phyloP scores from a whole-genome alignment of 331 rosid genomes.

The Arachis monticola region DNA sequence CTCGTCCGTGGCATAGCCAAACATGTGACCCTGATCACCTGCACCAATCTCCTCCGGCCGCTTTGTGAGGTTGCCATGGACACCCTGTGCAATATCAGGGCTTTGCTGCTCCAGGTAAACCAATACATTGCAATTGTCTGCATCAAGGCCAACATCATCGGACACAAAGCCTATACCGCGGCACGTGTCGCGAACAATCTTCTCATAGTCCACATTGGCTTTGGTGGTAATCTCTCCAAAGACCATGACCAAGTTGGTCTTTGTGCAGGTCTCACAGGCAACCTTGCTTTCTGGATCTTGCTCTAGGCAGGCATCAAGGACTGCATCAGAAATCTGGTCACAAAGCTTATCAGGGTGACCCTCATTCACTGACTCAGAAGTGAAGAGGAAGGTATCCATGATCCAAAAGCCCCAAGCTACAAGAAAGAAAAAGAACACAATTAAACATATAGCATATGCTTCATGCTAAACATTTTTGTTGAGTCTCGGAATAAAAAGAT shows the following conservation, averaged over 20 bases:
- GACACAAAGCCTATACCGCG: conserved; percentile 42
- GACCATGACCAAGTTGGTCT: conserved; percentile 55
- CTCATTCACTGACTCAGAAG: conserved; percentile 55
- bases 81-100: conserved; percentile 50
- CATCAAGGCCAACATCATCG: conserved; percentile 50
- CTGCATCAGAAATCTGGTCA: conserved; percentile 53
- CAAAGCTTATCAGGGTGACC: conserved; percentile 60
- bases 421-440: neutral
- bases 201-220: conserved; percentile 47
- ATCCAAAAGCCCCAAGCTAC: conserved; percentile 37
- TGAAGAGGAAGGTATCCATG: conserved; percentile 51
- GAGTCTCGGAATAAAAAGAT: too few relatives aligned
- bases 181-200: conserved; percentile 47
- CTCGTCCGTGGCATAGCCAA: conserved; percentile 51
- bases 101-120: conserved; percentile 47
- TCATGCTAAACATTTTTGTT: neutral
- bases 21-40: conserved; percentile 53
- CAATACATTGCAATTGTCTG: conserved; percentile 46
- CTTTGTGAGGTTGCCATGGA: conserved; percentile 49
- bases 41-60: conserved; percentile 51
- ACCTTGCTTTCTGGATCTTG: conserved; percentile 55
- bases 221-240: conserved; percentile 55
- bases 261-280: conserved; percentile 52
- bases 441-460: neutral
- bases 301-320: conserved; percentile 48